Conservation (phyloP, 768 basidiomycete species). For the Coprinopsis marcescibilis region DNA sequence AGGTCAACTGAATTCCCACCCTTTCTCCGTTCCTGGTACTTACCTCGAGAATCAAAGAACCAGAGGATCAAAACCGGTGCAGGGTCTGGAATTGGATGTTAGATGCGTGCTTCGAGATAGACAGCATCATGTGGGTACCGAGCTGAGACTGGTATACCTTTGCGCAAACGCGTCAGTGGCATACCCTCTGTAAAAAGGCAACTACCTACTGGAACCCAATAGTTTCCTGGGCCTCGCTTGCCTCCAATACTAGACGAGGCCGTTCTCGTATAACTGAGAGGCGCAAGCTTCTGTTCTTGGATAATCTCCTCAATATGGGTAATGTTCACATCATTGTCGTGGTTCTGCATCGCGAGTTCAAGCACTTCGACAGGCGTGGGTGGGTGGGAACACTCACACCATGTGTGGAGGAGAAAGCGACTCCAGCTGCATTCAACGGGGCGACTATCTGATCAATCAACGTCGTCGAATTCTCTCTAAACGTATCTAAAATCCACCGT, state of each 20-base stretch:
- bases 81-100: neutral
- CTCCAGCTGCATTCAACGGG: constrained; percentile 48
- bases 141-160: constrained; percentile 32
- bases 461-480: constrained; percentile 58
- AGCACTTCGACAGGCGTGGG: neutral
- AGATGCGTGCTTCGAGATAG: neutral
- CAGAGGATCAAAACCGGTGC: constrained; percentile 25
- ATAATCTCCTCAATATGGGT: constrained; percentile 61
- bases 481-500: constrained; percentile 42
- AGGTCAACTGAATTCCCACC: neutral
- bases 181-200: neutral
- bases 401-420: constrained; percentile 66
- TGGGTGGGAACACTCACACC: constrained; percentile 42
- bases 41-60: constrained; percentile 78
- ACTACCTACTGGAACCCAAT: constrained; percentile 69
- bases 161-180: neutral
- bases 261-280: constrained; percentile 56
- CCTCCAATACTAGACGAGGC: constrained; percentile 62
- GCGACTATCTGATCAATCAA: constrained; percentile 60
- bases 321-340: constrained; percentile 70
- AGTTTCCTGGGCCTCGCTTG: constrained; percentile 57
- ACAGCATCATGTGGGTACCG: constrained; percentile 21
- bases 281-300: constrained; percentile 53
- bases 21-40: neutral
- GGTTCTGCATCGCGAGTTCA: constrained; percentile 42